A percentile compares a stretch with the other conserved stretches of the same genome.
These are phyloP conservation scores for Biscutella laevigata DNA, from an alignment of 441 rosid species.

Conservation along the genomic window DNA sequence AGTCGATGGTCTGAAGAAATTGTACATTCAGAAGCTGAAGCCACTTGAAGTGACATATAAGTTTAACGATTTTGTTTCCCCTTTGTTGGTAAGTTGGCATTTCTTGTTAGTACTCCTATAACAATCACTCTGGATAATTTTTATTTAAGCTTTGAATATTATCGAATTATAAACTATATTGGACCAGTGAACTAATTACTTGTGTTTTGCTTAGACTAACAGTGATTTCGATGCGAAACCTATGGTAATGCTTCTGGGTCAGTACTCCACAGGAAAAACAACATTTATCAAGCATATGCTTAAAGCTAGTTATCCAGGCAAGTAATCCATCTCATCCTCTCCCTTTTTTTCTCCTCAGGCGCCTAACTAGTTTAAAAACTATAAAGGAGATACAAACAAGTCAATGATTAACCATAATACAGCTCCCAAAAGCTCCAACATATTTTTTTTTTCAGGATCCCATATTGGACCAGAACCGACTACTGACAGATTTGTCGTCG, in stretches of 20 bases:
- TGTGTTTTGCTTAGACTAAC: slow-evolving; percentile 44
- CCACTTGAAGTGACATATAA: slow-evolving; percentile 81
- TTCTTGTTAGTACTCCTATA: not conserved
- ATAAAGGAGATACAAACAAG: not conserved
- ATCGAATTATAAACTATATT: not conserved
- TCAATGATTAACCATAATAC: not conserved
- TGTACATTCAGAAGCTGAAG: slow-evolving; percentile 80
- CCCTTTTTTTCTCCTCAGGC: not conserved
- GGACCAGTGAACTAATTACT: slow-evolving; percentile 9
- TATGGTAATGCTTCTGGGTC: slow-evolving; percentile 98
- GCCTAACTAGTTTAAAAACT: not conserved
- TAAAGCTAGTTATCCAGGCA: slow-evolving; percentile 73
- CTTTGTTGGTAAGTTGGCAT: slow-evolving; percentile 50
- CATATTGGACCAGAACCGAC: slow-evolving; percentile 98
- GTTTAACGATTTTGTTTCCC: slow-evolving; percentile 87
- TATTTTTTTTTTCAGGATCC: slow-evolving; percentile 51
- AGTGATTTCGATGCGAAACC: slow-evolving; percentile 99
- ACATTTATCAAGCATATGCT: slow-evolving; percentile 95
- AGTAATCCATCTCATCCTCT: slow-evolving; percentile 16
- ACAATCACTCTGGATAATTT: not conserved
- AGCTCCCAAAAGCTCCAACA: not conserved
- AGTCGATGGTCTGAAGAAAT: slow-evolving; percentile 78
- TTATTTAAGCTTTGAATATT: not conserved
- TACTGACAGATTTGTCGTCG: slow-evolving; percentile 94
- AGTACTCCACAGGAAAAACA: slow-evolving; percentile 95